Evolutionary conservation across 306 rosid genomes (phyloP), one percentile per base, ranked within the genome.

Genomic region (Astragalus membranaceus): DNA sequence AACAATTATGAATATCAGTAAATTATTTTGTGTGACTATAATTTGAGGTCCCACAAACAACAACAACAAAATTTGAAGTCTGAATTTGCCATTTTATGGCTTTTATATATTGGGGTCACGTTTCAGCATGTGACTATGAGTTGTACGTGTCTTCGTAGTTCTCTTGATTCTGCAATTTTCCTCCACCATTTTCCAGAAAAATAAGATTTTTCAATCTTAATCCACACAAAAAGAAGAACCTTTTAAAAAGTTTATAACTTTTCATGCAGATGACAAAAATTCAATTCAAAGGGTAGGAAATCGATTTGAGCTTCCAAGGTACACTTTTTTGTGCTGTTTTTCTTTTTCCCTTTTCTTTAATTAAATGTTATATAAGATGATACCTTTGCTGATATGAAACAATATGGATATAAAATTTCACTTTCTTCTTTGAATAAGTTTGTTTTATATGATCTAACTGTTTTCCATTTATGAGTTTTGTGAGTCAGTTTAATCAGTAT

Each of bases 81-180:
- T 29, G 59, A 65, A 43, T 11, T 44, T 5, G 58, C 23, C 35
- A 54, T 3, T 64, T 33, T 64, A 33, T 6, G n/a, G 20, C 20
- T 41, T 14, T 60, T 6, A 35, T 41, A 5, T 42, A 30, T 16
- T 15, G 42, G 8, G 10, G 3, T 16, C 48, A 29, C 51, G 66
- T 58, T 73, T 49, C 29, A 52, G 35, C 72, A 42, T 60, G 72
- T 53, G 76, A 51, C 39, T 35, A 10, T 52, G 74, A 81, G 64
- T 1, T 26, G 30, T 26, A 3, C 23, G 49, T 81, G 74, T 48
- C 75, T 6, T 64, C 8, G 41, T n/a, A 56, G 51, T 36, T 30
- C 13, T 70, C 36, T 10, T 13, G 7, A 17, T 16, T 42, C 20
- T 20, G 32, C 69, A 55, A 58, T 35, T 58, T 64, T 43, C 49